These are phyloP conservation scores for Capsella rubella DNA, from an alignment of 441 rosid species.

Conservation along the genomic window DNA sequence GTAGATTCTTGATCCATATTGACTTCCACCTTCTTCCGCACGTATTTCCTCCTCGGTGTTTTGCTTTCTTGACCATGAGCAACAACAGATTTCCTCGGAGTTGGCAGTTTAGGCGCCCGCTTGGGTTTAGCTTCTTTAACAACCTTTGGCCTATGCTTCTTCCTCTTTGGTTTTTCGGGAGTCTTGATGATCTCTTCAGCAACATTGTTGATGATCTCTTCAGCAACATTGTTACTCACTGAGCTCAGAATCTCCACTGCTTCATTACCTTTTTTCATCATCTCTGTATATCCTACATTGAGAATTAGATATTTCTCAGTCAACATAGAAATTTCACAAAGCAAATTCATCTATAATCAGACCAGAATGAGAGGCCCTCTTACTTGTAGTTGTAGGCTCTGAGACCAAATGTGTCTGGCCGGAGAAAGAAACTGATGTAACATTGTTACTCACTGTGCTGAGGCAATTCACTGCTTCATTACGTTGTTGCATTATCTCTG, in stretches of 20 bases:
- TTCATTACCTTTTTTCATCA: constrained; percentile 37
- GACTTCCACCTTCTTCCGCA: constrained; percentile 48
- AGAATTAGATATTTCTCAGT: background rate
- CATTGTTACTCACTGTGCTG: constrained; percentile 45
- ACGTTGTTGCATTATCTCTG: constrained; percentile 41
- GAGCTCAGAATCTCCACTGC: constrained; percentile 23
- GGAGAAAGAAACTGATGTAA: constrained; percentile 24
- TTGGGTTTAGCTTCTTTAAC: constrained; percentile 67
- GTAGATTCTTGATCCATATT: constrained; percentile 40
- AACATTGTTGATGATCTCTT: constrained; percentile 49
- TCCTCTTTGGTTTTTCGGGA: constrained; percentile 75
- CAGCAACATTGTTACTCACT: constrained; percentile 51
- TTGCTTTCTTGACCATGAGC: constrained; percentile 46
- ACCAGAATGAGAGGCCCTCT: constrained; percentile 3
- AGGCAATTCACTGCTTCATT: constrained; percentile 23
- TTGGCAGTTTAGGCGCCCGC: constrained; percentile 31
- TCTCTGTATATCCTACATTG: constrained; percentile 43
- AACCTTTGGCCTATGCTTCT: constrained; percentile 90
- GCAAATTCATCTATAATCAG: constrained; percentile 16
- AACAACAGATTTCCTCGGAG: constrained; percentile 43
- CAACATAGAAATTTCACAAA: background rate
- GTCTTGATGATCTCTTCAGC: constrained; percentile 59
- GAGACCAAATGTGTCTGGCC: background rate
- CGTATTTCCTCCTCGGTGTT: constrained; percentile 59
- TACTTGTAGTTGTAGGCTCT: constrained; percentile 18